Base-by-base conservation (phyloP, 2,329 filamentous ascomycete genomes). In the Fusarium equiseti region DNA sequence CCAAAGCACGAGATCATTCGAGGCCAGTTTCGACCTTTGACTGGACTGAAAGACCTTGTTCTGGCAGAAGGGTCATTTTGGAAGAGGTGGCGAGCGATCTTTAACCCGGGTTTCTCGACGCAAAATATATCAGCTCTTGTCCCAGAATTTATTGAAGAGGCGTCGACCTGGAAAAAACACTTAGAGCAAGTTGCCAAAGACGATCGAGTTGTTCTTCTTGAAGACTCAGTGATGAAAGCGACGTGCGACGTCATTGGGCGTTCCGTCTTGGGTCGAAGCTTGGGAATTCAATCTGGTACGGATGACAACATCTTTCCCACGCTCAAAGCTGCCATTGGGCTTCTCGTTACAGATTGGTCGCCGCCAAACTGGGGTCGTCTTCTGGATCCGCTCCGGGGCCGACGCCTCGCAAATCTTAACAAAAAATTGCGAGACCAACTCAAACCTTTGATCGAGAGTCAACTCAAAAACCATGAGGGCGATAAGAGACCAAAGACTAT, bases 201-300 rank as follows among this genome's bases (percentile, higher is more conserved):
- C 0, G 32, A 26, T 6, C 10, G 57, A 16, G 8, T 44, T 11
- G 15, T 53, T 6, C 38, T 18, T 1, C 24, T 63, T 11, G 55
- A 63, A n/a, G 24, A 44, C 8, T 44, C 24, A 3, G 31, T 52
- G 2, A 63, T 63, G 60, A 53, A 26, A 42, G 46, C 35, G 2
- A 63, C 55, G 16, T 63, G 60, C n/a, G 60, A 63, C 12, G 29
- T 63, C 15, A 63, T 63, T 18, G 56, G 32, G 5, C 48, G 56
- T 1, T 51, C 60, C 4, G 48, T 53, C 7, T 20, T 63, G 42
- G 57, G 40, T 2, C 22, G 22, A n/a, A 57, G 51, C 5, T 24
- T 59, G 3, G 57, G 57, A 6, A 45, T 45, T 15, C 51, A 59
- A 24, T n/a, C 26, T 15, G 42, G 56, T 8, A 20, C 18, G 5